Conservation (phyloP, 257 asterid genomes). For the Avicennia marina region DNA sequence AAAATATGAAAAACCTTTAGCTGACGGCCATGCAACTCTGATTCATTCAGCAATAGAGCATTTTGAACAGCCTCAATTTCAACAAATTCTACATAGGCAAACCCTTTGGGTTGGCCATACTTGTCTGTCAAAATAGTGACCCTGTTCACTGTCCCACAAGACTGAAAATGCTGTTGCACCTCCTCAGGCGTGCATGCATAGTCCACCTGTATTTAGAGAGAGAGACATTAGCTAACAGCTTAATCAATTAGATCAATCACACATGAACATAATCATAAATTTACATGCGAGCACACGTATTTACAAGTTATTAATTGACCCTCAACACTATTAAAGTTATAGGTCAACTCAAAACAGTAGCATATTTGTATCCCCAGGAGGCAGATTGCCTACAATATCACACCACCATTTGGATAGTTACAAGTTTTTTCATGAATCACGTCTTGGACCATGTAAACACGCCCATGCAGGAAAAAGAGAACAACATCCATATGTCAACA, state of each 20-base stretch:
- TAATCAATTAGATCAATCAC: neutral
- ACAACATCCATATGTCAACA: no score
- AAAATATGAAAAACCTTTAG: constrained; percentile 12
- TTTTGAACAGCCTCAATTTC: constrained; percentile 6
- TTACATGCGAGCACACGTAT: neutral
- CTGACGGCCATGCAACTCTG: constrained; percentile 5
- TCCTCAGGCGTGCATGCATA: constrained; percentile 18
- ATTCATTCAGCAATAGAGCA: neutral
- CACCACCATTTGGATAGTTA: no score
- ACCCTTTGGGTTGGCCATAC: constrained; percentile 7
- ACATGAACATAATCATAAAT: neutral
- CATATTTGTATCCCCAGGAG: neutral
- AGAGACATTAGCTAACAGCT: neutral
- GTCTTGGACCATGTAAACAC: no score
- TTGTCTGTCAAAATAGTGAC: constrained; percentile 11
- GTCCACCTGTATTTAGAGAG: neutral
- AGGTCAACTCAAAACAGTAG: neutral
- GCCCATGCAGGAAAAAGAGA: no score
- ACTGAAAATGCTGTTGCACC: constrained; percentile 40
- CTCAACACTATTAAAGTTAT: neutral
- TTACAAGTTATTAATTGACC: neutral
- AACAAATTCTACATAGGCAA: constrained; percentile 11
- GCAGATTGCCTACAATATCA: neutral
- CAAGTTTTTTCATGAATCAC: no score
- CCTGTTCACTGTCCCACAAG: constrained; percentile 15